These are phyloP conservation scores for Mallotus nudiflorus DNA, from an alignment of 345 rosid species.

Conservation along the genomic window DNA sequence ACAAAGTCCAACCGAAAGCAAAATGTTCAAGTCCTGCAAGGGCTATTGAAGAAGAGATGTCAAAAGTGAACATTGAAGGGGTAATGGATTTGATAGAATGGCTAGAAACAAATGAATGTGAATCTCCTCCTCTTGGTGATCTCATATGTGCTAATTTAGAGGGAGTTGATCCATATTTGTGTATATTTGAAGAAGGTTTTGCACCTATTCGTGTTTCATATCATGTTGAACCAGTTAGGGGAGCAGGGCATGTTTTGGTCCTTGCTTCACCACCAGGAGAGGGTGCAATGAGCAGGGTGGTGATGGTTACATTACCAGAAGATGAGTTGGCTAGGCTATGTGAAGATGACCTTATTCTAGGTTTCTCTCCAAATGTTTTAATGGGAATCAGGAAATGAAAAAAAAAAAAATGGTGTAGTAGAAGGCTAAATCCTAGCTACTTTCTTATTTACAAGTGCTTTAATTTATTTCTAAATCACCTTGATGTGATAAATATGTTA, in stretches of 20 bases:
- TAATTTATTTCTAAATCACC: too few relatives aligned
- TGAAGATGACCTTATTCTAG: conserved; percentile 46
- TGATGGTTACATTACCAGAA: conserved; percentile 49
- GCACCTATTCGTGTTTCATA: conserved; percentile 38
- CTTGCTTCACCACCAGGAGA: conserved; percentile 41
- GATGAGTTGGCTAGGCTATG: conserved; percentile 42
- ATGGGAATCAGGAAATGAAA: conserved; percentile 34
- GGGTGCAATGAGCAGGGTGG: conserved; percentile 50
- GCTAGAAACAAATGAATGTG: conserved; percentile 31
- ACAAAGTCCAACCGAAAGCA: conserved; percentile 22
- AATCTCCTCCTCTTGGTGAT: conserved; percentile 24
- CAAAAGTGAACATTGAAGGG: conserved; percentile 38
- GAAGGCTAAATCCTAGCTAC: too few relatives aligned
- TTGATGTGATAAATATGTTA: too few relatives aligned
- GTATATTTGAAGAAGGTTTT: conserved; percentile 44
- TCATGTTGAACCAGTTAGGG: conserved; percentile 45
- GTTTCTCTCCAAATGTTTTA: conserved; percentile 43
- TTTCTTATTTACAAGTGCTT: too few relatives aligned
- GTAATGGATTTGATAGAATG: conserved; percentile 65
- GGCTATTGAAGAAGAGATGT: conserved; percentile 39
- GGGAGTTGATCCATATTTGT: conserved; percentile 26
- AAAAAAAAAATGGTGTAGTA: neutral
- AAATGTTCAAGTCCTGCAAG: conserved; percentile 28
- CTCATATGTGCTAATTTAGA: conserved; percentile 53
- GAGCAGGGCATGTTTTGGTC: conserved; percentile 49